A percentile compares a stretch with the other conserved stretches of the same genome.
Evolutionary conservation across 371 early-diverging fungal genomes (phyloP).

Genomic region (Mycotypha africana): DNA sequence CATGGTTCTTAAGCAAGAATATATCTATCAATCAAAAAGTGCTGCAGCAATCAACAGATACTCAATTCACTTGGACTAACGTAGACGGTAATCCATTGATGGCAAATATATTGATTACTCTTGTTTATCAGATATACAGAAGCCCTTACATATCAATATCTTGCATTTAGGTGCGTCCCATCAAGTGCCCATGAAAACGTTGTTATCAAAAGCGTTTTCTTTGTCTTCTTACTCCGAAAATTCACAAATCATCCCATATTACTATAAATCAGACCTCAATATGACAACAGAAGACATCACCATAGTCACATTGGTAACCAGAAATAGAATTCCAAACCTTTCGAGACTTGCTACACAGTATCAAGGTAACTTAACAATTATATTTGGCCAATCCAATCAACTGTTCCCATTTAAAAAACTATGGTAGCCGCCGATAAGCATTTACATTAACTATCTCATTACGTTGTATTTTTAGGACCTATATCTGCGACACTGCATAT

Average conservation of each 20-base stretch:
- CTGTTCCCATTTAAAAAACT: no score
- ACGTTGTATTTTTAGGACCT: conserved; percentile 31
- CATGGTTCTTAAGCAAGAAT: conserved; percentile 12
- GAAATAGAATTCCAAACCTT: conserved; percentile 40
- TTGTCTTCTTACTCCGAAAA: conserved; percentile 30
- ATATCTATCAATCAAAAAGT: no score
- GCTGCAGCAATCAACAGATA: no score
- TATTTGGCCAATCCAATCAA: no score
- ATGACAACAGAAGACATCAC: conserved; percentile 47
- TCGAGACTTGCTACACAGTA: conserved; percentile 48
- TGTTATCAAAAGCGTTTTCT: conserved; percentile 23
- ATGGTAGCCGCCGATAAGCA: not conserved
- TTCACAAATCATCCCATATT: conserved; percentile 54
- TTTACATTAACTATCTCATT: not conserved
- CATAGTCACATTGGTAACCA: conserved; percentile 49
- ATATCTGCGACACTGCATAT: conserved; percentile 58
- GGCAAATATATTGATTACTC: not conserved
- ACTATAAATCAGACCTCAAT: conserved; percentile 38
- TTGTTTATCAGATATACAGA: not conserved
- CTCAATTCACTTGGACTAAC: conserved; percentile 20
- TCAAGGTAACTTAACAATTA: conserved; percentile 40
- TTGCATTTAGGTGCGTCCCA: conserved; percentile 10
- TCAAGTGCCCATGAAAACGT: conserved; percentile 18
- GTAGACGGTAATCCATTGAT: conserved; percentile 18
- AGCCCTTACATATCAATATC: not conserved